Evolutionary conservation across 805 yeast species (phyloP), one percentile per base, ranked within the genome.

Genomic region (Saccharomycopsis sp.): DNA sequence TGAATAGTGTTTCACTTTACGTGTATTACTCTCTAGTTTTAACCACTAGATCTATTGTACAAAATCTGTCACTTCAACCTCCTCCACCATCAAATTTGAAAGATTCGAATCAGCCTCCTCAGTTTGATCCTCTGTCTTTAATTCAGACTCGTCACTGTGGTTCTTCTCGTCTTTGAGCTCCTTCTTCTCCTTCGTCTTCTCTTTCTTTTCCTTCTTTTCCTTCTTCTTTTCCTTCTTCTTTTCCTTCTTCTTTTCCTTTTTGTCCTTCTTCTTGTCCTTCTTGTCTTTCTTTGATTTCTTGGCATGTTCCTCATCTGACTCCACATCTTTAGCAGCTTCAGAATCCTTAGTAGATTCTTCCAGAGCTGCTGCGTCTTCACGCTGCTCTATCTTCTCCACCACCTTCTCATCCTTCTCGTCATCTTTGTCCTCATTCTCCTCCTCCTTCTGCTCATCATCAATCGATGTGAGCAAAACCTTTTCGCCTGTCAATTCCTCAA

Each of bases 41-140:
- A 91, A 87, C 65, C 81, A 84, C 91, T 50, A 91, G 85, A 97
- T 97, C 91, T 40, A 92, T 68, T 0, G 91, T 92, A 73, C 98
- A 92, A 14, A 89, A 8, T 56, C 64, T 20, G 52, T 53, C 4
- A 57, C 58, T n/a, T 54, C 54, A 2, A 51, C 54, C 23, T 52
- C 57, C 40, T 56, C 63, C n/a, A 57, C 21, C 20, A 52, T 52
- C 23, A 52, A n/a, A 16, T 52, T 52, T 14, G 47, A 40, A 9
- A 34, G 20, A 24, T n/a, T 29, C 9, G 34, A 12, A 12, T 18
- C 48, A 44, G 18, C 9, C 16, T n/a, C 18, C 7, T 44, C 48
- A 44, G 48, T 5, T 44, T 44, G 8, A 12, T 24, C 64, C n/a
- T 56, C 63, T 24, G 70, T 71, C 52, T 58, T 67, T 58, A 64